phyloP scores from a whole-genome alignment of 371 early-diverging fungal species.

The Modicella reniformis region DNA sequence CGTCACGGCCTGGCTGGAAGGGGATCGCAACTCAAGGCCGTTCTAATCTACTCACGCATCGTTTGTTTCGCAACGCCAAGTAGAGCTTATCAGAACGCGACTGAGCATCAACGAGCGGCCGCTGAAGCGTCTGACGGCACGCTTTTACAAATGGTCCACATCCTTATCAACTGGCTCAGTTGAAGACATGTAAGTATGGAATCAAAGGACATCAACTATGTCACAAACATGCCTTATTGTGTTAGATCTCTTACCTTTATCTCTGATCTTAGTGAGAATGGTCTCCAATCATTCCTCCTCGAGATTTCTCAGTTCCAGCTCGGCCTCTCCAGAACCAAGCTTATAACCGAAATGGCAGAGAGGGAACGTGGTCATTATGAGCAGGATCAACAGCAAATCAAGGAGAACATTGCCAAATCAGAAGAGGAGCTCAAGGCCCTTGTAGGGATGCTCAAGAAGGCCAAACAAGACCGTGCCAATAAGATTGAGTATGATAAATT shows the following conservation, averaged over 20 bases:
- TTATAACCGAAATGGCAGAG: slow-evolving; percentile 46
- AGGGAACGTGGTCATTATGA: slow-evolving; percentile 41
- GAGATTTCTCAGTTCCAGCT: slow-evolving; percentile 45
- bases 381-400: slow-evolving; percentile 36
- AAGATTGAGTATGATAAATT: slow-evolving; percentile 45
- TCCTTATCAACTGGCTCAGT: slow-evolving; percentile 15
- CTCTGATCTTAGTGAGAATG: slow-evolving; percentile 21
- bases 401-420: slow-evolving; percentile 22
- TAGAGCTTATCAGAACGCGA: slow-evolving; percentile 46
- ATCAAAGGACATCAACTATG: not conserved
- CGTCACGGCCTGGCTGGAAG: no score
- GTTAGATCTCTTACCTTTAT: not conserved
- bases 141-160: slow-evolving; percentile 37
- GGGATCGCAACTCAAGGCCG: no score
- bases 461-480: slow-evolving; percentile 44
- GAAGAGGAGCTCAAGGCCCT: slow-evolving; percentile 41
- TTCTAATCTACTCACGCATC: not conserved
- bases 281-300: slow-evolving; percentile 24
- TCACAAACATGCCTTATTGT: not conserved
- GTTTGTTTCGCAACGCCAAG: not conserved
- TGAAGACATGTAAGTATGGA: slow-evolving; percentile 28
- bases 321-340: slow-evolving; percentile 33
- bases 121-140: slow-evolving; percentile 24
- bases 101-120: slow-evolving; percentile 49
- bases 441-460: slow-evolving; percentile 27